phyloP scores from a whole-genome alignment of 805 yeast genomes.

The Blastobotrys mokoenaii region DNA sequence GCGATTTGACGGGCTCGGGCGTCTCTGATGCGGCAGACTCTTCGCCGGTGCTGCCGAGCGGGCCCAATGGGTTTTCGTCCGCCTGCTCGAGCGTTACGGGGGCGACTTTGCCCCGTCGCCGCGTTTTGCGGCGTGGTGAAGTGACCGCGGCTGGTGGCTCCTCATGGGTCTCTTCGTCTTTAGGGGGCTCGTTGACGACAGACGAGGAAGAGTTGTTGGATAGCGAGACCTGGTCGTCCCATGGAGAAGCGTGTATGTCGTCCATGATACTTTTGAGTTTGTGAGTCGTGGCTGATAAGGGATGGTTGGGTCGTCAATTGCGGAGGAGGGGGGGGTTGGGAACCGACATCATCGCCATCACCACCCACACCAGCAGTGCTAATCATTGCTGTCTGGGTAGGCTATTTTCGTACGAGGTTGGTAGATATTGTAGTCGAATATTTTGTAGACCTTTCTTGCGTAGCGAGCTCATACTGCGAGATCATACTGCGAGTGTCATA shows the following conservation, averaged over 20 bases:
- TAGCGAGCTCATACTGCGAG: too few relatives aligned
- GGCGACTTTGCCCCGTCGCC: not conserved
- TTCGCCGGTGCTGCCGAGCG: conserved; percentile 7
- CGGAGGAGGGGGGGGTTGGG: too few relatives aligned
- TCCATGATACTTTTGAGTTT: too few relatives aligned
- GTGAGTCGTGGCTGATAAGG: too few relatives aligned
- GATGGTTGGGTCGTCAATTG: too few relatives aligned
- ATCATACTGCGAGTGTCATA: too few relatives aligned
- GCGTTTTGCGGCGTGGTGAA: not conserved
- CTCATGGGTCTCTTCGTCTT: not conserved
- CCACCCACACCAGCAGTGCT: too few relatives aligned
- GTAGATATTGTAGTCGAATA: too few relatives aligned
- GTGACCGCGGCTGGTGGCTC: conserved; percentile 2
- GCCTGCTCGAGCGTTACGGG: conserved; percentile 9
- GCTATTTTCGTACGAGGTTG: too few relatives aligned
- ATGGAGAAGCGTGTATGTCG: conserved; percentile 11
- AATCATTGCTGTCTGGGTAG: too few relatives aligned
- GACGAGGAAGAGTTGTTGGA: conserved; percentile 11
- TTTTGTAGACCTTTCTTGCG: too few relatives aligned
- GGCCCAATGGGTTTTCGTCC: conserved; percentile 11
- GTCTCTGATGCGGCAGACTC: not conserved
- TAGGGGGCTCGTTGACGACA: conserved; percentile 4
- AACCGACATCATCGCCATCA: too few relatives aligned
- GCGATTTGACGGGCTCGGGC: not conserved
- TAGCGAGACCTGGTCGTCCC: conserved; percentile 19